Evolutionary conservation across 2,329 filamentous ascomycete genomes (phyloP).

Genomic region (Xylariaceae sp.): DNA sequence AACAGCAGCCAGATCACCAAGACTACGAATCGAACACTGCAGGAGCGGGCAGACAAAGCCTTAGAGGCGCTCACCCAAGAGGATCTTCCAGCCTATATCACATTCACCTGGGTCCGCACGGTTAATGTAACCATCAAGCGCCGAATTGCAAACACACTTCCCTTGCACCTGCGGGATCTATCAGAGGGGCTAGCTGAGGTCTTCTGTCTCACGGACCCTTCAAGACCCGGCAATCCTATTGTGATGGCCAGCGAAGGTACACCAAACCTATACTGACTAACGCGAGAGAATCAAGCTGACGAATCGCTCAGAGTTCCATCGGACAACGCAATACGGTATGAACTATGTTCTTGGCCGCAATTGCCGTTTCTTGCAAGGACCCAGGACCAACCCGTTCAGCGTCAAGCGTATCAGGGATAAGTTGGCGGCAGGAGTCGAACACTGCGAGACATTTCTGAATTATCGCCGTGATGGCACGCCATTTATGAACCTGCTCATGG

Average conservation of each 20-base stretch:
- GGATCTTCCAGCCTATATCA: constrained; percentile 70
- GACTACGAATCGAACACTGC: constrained; percentile 57
- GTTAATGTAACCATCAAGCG: constrained; percentile 68
- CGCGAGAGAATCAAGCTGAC: constrained; percentile 9
- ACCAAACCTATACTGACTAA: background rate
- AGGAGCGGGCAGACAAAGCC: constrained; percentile 62
- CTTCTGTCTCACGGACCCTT: constrained; percentile 74
- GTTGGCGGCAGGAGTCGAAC: constrained; percentile 61
- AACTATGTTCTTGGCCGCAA: constrained; percentile 72
- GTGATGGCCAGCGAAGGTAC: constrained; percentile 73
- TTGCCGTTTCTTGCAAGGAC: constrained; percentile 75
- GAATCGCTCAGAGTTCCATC: constrained; percentile 59
- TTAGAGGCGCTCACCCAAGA: constrained; percentile 64
- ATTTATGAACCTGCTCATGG: constrained; percentile 75
- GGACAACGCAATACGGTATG: constrained; percentile 73
- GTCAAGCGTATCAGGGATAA: constrained; percentile 61
- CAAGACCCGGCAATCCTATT: constrained; percentile 70
- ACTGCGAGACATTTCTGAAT: constrained; percentile 73
- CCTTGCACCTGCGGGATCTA: constrained; percentile 62
- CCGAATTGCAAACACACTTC: constrained; percentile 65
- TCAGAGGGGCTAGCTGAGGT: constrained; percentile 74
- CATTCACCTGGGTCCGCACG: constrained; percentile 64
- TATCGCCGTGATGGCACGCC: constrained; percentile 75
- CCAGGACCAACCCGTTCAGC: constrained; percentile 63
- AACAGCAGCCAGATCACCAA: constrained; percentile 47